Base-by-base conservation (phyloP, 2,329 filamentous ascomycete genomes). In the Parastagonospora avenae region DNA sequence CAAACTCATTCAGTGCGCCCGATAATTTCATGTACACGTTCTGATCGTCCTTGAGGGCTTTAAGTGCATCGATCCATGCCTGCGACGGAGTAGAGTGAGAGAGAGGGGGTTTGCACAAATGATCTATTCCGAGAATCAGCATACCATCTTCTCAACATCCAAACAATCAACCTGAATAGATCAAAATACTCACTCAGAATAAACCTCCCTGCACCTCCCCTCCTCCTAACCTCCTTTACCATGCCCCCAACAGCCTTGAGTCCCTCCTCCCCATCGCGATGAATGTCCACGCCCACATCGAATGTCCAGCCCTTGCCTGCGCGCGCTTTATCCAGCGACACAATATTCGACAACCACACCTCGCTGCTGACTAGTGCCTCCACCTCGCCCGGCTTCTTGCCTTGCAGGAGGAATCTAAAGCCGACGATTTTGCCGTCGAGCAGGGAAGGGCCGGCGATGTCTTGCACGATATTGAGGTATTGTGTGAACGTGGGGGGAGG, bases 21-120 rank as follows among this genome's bases (percentile, higher is more conserved):
- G 89, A 93, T n/a, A 97, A 82, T 78, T 97, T 96, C 83, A 97
- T 90, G 77, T 89, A 95, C n/a, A 87, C 85, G 43, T 79, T 82
- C 42, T 79, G 76, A 68, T 83, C 84, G 51, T 81, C 81, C 60
- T 86, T 83, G 65, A 95, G 85, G 8, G 82, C 79, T 62, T 83
- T 83, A 67, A 96, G 85, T 54, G 85, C 81, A 11, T 81, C 79
- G 48, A 84, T 84, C 90, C 91, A 96, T 48, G 83, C 82, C 71
- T 89, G 92, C 40, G 24, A 81, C 78, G 1, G 62, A 43, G 24
- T 59, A 41, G 77, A 80, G 6, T 16, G 4, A 70, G 87, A 76
- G 81, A 95, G 78, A 71, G 93, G 86, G 1, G 92, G 92, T 76
- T 96, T 96, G 82, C 91, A 92, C 61, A 96, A 82, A 75, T 97